Evolutionary conservation across 768 basidiomycete genomes (phyloP), one percentile per base, ranked within the genome.

Genomic region (Clavaria fumosa): DNA sequence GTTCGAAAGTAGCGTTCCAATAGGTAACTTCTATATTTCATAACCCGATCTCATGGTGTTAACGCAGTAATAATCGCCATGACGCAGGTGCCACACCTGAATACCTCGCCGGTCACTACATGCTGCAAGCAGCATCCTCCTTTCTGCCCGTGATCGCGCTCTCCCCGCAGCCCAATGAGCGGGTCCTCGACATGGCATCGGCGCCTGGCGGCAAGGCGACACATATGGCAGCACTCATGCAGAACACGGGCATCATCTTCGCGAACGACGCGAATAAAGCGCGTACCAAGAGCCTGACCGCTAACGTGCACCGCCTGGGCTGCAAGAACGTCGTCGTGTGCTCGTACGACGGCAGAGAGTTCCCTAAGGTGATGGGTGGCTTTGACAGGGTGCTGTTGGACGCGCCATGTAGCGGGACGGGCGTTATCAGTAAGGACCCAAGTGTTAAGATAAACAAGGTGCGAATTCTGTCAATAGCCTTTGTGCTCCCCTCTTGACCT

Each of bases 391-490:
- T 97, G 30, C 61, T 99, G 37, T 60, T 99, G 31, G 95, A 99
- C 58, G 93, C 95, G 23, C 95, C 95, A 19, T 99, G 95, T 57
- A 88, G 84, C 48, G 95, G 95, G 22, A 97, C 95, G 2, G 95
- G 95, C 43, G 93, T 99, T 39, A 99, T 99, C 54, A 83, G 79
- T 60, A 99, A 99, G 58, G 95, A 99, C 54, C 70, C 83, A 14
- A 89, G 88, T 53, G 95, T 99, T 45, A 99, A 99, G 61, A 68
- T 88, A 49, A 99, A 95, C 72, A 99, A 99, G 77, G 93, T 90
- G 48, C n/a, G n/a, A n/a, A n/a, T n/a, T n/a, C n/a, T n/a, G n/a
- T n/a, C n/a, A n/a, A n/a, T n/a, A n/a, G n/a, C 52, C 34, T 17
- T 37, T 28, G 7, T 26, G 37, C 35, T 38, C 40, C 37, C 32